Evolutionary conservation across 768 basidiomycete genomes (phyloP), one percentile per base, ranked within the genome.

Genomic region (Mycena vulgaris): DNA sequence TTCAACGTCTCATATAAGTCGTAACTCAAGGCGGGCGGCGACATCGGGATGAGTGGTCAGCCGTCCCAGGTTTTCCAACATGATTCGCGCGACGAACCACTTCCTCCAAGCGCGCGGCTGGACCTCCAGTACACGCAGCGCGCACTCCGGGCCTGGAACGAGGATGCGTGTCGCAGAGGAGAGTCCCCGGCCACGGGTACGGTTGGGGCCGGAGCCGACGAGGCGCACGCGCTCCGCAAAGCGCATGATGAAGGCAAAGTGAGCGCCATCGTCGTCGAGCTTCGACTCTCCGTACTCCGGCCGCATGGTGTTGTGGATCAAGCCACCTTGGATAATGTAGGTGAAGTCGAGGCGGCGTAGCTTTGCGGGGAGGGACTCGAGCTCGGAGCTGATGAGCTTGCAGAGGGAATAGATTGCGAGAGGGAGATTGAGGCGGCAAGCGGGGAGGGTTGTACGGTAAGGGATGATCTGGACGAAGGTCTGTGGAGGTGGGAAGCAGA

Each of bases 11-110:
- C 62, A 35, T 10, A 69, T 63, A 28, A 69, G 56, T 2, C 62
- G 68, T 17, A 69, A 8, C 14, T 69, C 9, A 16, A 69, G 68
- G 17, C 55, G 47, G 23, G 27, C 47, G 5, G 68, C 62, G 9
- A 69, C 68, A 14, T 69, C 68, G 23, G 62, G 68, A 23, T 68
- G 67, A 45, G 68, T 63, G 1, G 68, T 63, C 14, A 69, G 17
- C 9, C 1, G 14, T 1, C 33, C 35, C 6, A 63, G 14, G 21
- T 51, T 2, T 2, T 2, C 2, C 10, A 63, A 35, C 53, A 69
- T 27, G 23, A 62, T 19, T 0, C 2, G 9, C 2, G 19, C 45
- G 2, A 63, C 27, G 3, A 2, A 28, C 53, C 27, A 30, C 28
- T 30, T 53, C 17, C 40, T 0, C 61, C 55, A 51, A 5, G 10